These are phyloP conservation scores for Russula virescens DNA, from an alignment of 768 basidiomycete species.

Conservation along the genomic window DNA sequence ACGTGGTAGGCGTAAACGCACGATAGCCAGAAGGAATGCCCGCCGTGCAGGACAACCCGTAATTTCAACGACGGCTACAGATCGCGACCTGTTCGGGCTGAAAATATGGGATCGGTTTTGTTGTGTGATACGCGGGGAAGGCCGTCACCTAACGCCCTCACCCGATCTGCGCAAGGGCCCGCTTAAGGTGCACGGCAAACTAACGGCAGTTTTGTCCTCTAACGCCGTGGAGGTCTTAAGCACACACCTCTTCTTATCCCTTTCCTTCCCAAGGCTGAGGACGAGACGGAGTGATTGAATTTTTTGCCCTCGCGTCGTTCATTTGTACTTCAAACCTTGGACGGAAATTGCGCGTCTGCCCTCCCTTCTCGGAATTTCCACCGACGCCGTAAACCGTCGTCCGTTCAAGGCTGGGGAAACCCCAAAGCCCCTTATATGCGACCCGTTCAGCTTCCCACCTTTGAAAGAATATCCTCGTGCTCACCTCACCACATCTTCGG, in stretches of 20 bases:
- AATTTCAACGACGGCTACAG: constrained; percentile 12
- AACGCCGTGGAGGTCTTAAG: constrained; percentile 13
- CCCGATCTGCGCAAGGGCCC: constrained; percentile 8
- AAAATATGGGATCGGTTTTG: not conserved
- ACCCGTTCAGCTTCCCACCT: constrained; percentile 9
- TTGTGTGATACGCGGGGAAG: constrained; percentile 14
- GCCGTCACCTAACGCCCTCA: constrained; percentile 6
- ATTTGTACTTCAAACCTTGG: constrained; percentile 7
- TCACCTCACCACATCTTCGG: constrained; percentile 13
- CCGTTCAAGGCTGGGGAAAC: constrained; percentile 13
- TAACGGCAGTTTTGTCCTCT: constrained; percentile 11
- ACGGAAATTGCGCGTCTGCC: constrained; percentile 19
- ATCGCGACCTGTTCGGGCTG: constrained; percentile 21
- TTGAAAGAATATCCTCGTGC: not conserved
- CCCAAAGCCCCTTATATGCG: constrained; percentile 8
- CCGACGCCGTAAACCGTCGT: not conserved
- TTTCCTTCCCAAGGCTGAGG: not conserved
- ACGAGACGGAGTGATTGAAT: not conserved
- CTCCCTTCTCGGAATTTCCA: constrained; percentile 16
- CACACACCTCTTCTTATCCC: not conserved
- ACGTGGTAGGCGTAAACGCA: not conserved
- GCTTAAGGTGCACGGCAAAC: not conserved
- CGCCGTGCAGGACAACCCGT: not conserved
- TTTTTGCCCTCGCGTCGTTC: constrained; percentile 16
- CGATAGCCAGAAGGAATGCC: not conserved